Conservation (phyloP, 257 asterid species). For the Ballota nigra region DNA sequence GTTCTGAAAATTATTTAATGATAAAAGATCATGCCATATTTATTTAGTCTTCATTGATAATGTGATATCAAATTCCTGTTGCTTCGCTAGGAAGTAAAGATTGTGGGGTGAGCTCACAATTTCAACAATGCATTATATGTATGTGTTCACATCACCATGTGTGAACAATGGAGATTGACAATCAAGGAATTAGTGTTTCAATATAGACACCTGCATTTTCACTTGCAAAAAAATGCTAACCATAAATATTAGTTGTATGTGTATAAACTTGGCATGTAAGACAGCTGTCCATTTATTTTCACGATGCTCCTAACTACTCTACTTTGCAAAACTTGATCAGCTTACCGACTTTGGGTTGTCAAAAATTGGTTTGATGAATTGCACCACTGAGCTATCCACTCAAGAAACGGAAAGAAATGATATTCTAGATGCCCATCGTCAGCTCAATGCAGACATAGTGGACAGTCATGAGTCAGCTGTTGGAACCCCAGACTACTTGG, state of each 20-base stretch:
- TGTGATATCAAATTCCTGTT: background rate
- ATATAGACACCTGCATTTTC: background rate
- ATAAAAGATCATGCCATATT: slow-evolving; percentile 7
- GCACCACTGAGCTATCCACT: slow-evolving; percentile 74
- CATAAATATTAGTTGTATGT: slow-evolving; percentile 5
- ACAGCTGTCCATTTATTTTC: slow-evolving; percentile 13
- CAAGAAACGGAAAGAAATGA: slow-evolving; percentile 41
- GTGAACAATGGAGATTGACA: background rate
- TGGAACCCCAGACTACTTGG: slow-evolving; percentile 98
- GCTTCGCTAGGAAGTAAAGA: slow-evolving; percentile 10
- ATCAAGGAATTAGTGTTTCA: background rate
- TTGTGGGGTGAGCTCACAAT: background rate
- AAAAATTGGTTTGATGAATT: slow-evolving; percentile 92
- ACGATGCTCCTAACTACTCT: slow-evolving; percentile 29
- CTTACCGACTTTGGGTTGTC: slow-evolving; percentile 98
- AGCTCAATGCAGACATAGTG: slow-evolving; percentile 39
- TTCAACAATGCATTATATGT: background rate
- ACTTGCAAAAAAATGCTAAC: background rate
- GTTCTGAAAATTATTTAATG: background rate
- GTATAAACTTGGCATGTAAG: background rate
- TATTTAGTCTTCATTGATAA: background rate
- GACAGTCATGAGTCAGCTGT: slow-evolving; percentile 70
- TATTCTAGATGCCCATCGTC: slow-evolving; percentile 39
- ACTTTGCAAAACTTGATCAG: slow-evolving; percentile 44
- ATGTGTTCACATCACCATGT: slow-evolving; percentile 1